Evolutionary conservation across 768 basidiomycete species (phyloP), one percentile per base, ranked within the genome.

Genomic region (Leccinum uliginosum): DNA sequence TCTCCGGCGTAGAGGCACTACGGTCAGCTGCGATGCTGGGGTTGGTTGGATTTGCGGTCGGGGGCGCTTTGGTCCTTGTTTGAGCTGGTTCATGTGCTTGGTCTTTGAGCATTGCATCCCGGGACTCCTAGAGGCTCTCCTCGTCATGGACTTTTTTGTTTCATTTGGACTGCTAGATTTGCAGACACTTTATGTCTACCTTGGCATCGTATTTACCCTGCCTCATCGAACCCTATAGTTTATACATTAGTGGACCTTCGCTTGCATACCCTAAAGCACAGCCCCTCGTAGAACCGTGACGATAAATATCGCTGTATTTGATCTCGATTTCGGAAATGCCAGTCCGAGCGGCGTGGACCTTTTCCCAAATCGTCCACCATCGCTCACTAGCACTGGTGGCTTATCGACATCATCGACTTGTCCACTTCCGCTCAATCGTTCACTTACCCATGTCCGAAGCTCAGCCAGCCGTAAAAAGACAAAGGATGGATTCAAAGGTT

Each of bases 1-100:
- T 83, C 59, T 80, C 85, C 27, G 80, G 77, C 12, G 88, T 82
- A 7, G 62, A 73, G 3, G 71, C 75, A 1, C 74, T 85, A 38
- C 74, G 75, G 40, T 82, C 80, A 57, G 72, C 77, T 6, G 57
- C 80, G 14, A 55, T 80, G 43, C 74, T 82, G 15, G 71, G 75
- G 7, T 45, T 79, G 6, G 73, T 74, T n/a, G 81, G 76, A 5
- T 66, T 79, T n/a, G 68, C 75, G 11, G 68, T 83, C 21, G 83
- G 81, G 29, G 83, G 79, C 4, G 76, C 67, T 27, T 60, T 84
- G 64, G 68, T 80, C 54, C 67, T 78, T 30, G 64, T 79, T 56
- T 84, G 75, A 68, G 46, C 49, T 56, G 15, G 55, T 45, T 44
- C 46, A 8, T 45, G 48, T 50, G 19, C 55, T 58, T 57, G 24